A percentile compares a stretch with the other conserved stretches of the same genome.
phyloP scores from a whole-genome alignment of 176 grass and related monocot species.

The Elaeis guineensis region DNA sequence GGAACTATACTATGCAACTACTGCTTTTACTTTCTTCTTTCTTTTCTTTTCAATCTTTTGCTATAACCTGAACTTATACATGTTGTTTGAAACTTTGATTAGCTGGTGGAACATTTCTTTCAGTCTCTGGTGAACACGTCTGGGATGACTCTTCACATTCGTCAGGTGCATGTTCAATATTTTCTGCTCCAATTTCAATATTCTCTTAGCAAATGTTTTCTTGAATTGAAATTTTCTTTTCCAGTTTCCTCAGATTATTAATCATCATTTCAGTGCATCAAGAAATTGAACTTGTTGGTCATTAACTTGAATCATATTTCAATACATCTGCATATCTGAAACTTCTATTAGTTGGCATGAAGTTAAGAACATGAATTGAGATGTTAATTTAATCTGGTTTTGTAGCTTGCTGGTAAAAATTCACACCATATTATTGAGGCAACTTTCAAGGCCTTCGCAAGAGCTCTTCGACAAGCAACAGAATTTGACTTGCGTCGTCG shows the following conservation, averaged over 20 bases:
- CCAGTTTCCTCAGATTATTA: too few relatives aligned
- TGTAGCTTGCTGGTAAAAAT: constrained; percentile 80
- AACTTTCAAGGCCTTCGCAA: constrained; percentile 91
- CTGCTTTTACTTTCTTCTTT: too few relatives aligned
- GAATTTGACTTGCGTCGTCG: constrained; percentile 74
- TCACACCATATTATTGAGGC: constrained; percentile 88
- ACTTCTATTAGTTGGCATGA: too few relatives aligned
- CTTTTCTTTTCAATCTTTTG: constrained; percentile 8
- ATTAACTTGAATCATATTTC: too few relatives aligned
- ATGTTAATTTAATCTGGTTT: not conserved
- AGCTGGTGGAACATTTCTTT: constrained; percentile 94
- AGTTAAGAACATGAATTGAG: too few relatives aligned
- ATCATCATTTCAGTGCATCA: too few relatives aligned
- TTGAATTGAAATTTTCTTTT: too few relatives aligned
- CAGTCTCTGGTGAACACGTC: constrained; percentile 91
- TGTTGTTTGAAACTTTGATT: constrained; percentile 20
- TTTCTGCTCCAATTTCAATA: not conserved
- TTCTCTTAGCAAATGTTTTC: too few relatives aligned
- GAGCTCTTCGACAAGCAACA: constrained; percentile 88
- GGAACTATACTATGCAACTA: too few relatives aligned
- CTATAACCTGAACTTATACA: not conserved
- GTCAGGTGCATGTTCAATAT: constrained; percentile 39
- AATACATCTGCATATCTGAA: too few relatives aligned
- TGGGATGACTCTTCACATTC: constrained; percentile 97
- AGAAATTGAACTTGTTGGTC: too few relatives aligned